Percentiles rank a stretch among this genome's conserved stretches.
phyloP scores from a whole-genome alignment of 371 early-diverging fungal species.

The Choanephora cucurbitarum region DNA sequence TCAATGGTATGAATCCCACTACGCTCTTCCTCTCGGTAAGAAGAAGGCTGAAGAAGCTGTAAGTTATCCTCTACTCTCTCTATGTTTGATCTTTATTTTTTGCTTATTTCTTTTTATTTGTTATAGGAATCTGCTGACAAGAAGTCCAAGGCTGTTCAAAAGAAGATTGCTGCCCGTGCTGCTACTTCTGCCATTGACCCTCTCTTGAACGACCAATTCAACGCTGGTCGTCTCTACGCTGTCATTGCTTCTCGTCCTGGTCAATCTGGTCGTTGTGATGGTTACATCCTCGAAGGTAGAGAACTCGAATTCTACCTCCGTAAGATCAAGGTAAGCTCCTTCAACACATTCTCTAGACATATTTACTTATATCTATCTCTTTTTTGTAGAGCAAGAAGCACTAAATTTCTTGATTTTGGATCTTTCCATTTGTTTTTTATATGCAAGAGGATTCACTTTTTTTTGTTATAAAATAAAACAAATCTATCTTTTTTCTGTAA shows the following conservation, averaged over 20 bases:
- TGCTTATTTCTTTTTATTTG: slow-evolving; percentile 2
- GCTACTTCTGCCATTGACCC: slow-evolving; percentile 82
- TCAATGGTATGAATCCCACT: slow-evolving; percentile 97
- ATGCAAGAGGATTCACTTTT: neutral
- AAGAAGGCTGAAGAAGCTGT: slow-evolving; percentile 73
- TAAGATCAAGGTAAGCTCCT: slow-evolving; percentile 75
- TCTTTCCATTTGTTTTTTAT: neutral
- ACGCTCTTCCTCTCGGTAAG: slow-evolving; percentile 86
- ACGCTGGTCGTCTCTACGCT: slow-evolving; percentile 94
- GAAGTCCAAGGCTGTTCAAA: slow-evolving; percentile 88
- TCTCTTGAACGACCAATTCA: slow-evolving; percentile 91
- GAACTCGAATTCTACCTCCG: slow-evolving; percentile 95
- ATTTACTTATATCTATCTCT: neutral
- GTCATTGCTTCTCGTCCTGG: slow-evolving; percentile 97
- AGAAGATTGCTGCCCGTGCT: slow-evolving; percentile 86
- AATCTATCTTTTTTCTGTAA: neutral
- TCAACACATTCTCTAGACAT: neutral
- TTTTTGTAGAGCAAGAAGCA: slow-evolving; percentile 1
- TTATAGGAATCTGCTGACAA: slow-evolving; percentile 67
- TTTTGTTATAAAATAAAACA: neutral
- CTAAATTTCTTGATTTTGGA: neutral
- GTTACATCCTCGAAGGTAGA: slow-evolving; percentile 99
- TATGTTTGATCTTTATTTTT: neutral
- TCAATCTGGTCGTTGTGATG: slow-evolving; percentile 98
- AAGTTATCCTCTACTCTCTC: too few species aligned